phyloP scores from a whole-genome alignment of 2,329 filamentous ascomycete genomes.

The Raffaelea ambrosiae region DNA sequence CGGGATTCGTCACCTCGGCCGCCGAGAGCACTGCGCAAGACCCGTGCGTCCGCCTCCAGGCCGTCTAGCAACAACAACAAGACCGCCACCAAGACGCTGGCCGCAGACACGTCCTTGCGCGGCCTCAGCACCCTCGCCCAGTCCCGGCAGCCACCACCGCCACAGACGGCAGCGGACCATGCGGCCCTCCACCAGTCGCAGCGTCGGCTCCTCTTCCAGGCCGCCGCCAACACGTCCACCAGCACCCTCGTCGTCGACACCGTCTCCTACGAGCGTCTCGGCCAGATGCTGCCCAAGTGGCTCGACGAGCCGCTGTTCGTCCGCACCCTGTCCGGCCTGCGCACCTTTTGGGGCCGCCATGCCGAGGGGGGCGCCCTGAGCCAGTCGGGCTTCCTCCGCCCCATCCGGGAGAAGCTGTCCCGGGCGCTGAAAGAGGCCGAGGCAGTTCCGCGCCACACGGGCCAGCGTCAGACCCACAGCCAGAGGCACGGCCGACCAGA shows the following conservation, averaged over 20 bases:
- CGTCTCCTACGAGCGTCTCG: background rate
- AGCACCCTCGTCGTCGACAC: background rate
- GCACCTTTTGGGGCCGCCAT: background rate
- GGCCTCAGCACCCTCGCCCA: too few relatives aligned
- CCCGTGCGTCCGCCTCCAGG: too few relatives aligned
- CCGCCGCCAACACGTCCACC: background rate
- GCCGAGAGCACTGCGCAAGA: too few relatives aligned
- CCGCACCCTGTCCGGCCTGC: background rate
- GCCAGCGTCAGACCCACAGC: too few relatives aligned
- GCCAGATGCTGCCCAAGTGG: background rate
- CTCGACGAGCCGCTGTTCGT: background rate
- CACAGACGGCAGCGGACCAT: background rate
- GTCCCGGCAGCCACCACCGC: background rate
- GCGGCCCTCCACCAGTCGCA: background rate
- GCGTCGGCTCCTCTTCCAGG: background rate
- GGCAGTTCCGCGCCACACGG: too few relatives aligned
- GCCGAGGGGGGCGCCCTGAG: background rate
- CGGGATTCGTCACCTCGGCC: too few relatives aligned
- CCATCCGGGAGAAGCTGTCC: background rate
- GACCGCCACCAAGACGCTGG: too few relatives aligned
- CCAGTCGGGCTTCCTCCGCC: background rate
- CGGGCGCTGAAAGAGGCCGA: background rate
- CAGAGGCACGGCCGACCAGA: too few relatives aligned
- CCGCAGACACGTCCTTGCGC: too few relatives aligned
- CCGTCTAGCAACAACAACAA: too few relatives aligned